These are phyloP conservation scores for Mucor piriformis DNA, from an alignment of 371 early-diverging fungal species.

Conservation along the genomic window DNA sequence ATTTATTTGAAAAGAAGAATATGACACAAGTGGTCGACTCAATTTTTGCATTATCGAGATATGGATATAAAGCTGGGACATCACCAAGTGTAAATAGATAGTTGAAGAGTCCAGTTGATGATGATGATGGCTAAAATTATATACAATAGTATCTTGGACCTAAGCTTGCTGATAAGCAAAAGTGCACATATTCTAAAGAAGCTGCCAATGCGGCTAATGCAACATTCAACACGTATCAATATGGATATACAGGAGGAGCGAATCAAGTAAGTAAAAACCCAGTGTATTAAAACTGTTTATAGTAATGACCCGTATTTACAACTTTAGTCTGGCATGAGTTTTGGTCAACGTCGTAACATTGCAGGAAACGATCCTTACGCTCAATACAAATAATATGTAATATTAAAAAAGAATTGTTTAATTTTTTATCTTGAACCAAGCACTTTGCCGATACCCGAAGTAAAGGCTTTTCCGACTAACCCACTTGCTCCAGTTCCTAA, in stretches of 20 bases:
- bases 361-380: conserved; percentile 38
- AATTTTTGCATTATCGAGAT: conserved; percentile 81
- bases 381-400: conserved; percentile 28
- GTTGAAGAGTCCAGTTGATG: conserved; percentile 6
- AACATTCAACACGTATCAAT: conserved; percentile 60
- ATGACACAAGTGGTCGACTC: conserved; percentile 76
- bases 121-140: not conserved
- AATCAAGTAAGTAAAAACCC: conserved; percentile 49
- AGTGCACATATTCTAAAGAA: conserved; percentile 67
- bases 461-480: conserved; percentile 44
- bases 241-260: conserved; percentile 64
- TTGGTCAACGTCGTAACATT: conserved; percentile 58
- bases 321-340: conserved; percentile 54
- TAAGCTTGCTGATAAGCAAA: conserved; percentile 75
- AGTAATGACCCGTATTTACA: no score
- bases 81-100: conserved; percentile 47
- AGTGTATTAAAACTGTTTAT: no score
- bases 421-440: conserved; percentile 36
- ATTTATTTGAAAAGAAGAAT: conserved; percentile 88
- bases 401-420: not conserved
- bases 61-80: conserved; percentile 71
- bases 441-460: conserved; percentile 40
- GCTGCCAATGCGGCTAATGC: conserved; percentile 64
- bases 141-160: conserved; percentile 68
- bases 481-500: conserved; percentile 43